Evolutionary conservation across 495 filamentous ascomycete genomes (phyloP), one percentile per base, ranked within the genome.

Genomic region (Penicillium egyptiacum): DNA sequence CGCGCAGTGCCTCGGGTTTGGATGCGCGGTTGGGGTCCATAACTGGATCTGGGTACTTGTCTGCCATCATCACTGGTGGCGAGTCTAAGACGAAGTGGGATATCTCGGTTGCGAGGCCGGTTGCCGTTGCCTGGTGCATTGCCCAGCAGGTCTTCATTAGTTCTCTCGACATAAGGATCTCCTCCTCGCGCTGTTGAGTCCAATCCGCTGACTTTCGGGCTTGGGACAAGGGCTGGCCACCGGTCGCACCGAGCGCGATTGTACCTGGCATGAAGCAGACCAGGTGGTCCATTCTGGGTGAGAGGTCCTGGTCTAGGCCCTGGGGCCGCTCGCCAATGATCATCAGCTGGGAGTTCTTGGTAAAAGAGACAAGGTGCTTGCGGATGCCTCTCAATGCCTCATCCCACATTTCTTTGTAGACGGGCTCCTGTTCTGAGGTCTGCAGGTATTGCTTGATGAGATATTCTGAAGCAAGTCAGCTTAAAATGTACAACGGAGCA

Each of bases 241-340:
- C 89, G 0, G 94, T 99, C 4, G 84, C 90, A 10, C 85, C 92
- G 1, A 98, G 83, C 0, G 93, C 94, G 62, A 98, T 93, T 14
- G 92, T 96, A 31, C 94, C 95, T 0, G 94, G 92, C 82, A 97
- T 88, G 78, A 98, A 99, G 77, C 94, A 99, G 39, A 92, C 92
- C 8, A 98, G 79, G 69, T 99, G 94, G 66, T 98, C 94, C 95
- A 99, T 98, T 74, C 98, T 98, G 19, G 93, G 89, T 0, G 79
- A 82, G 7, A 96, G 65, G 0, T 68, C 46, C 2, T 78, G 73
- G 22, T 81, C 67, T 12, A 99, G 76, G 12, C 95, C 95, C 28
- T 75, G 72, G 0, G 90, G 93, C 19, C 90, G 85, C 69, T 99
- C 94, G 33, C 83, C 93, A 26, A 98, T 82, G 47, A 97, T 84